phyloP scores from a whole-genome alignment of 179 eudicot species.

The Silene vulgaris region DNA sequence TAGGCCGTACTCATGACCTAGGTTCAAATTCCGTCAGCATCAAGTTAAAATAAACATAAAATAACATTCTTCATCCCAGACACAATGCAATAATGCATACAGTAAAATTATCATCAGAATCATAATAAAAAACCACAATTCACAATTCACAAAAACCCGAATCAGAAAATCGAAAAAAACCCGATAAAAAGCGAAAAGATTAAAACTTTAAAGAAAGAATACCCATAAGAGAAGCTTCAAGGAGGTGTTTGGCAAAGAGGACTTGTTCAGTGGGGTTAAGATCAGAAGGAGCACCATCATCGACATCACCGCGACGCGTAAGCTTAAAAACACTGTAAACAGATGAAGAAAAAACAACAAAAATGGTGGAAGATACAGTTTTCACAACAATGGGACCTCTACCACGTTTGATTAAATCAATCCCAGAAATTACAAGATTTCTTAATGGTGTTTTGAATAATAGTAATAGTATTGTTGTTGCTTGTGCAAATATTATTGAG shows the following conservation, averaged over 20 bases:
- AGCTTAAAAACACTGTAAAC: slow-evolving; percentile 39
- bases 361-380: slow-evolving; percentile 47
- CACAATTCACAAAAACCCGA: neutral
- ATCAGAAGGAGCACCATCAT: slow-evolving; percentile 35
- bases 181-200: neutral
- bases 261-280: slow-evolving; percentile 67
- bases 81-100: neutral
- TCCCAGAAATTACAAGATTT: slow-evolving; percentile 46
- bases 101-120: neutral
- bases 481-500: slow-evolving; percentile 45
- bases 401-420: slow-evolving; percentile 65
- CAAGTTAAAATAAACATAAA: neutral
- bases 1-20: neutral
- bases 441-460: slow-evolving; percentile 66
- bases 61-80: neutral
- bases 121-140: slow-evolving; percentile 1
- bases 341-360: slow-evolving; percentile 42
- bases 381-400: slow-evolving; percentile 61
- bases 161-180: neutral
- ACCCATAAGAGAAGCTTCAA: slow-evolving; percentile 88
- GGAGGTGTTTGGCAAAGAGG: slow-evolving; percentile 45
- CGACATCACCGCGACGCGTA: slow-evolving; percentile 32
- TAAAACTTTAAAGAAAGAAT: neutral
- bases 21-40: neutral
- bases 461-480: slow-evolving; percentile 44